phyloP scores from a whole-genome alignment of 140 eudicot genomes.

The Bidens hawaiensis region DNA sequence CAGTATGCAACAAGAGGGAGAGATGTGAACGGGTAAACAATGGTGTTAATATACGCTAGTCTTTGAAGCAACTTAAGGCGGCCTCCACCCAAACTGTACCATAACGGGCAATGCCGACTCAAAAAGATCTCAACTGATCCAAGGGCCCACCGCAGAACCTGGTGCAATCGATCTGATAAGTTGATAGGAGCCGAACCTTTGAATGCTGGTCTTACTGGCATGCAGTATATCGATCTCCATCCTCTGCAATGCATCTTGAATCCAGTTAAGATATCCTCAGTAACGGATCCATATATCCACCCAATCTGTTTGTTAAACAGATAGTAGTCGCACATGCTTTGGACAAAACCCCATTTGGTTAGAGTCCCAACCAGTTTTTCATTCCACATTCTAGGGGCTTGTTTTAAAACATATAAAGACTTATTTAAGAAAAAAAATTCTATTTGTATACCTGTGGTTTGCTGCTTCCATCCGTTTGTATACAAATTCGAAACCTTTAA shows the following conservation, averaged over 20 bases:
- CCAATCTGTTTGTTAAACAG: conserved; percentile 98
- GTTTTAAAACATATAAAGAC: too few relatives aligned
- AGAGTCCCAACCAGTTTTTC: too few relatives aligned
- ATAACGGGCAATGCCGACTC: conserved; percentile 94
- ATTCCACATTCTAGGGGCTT: too few relatives aligned
- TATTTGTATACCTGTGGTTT: too few relatives aligned
- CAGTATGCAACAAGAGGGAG: conserved; percentile 94
- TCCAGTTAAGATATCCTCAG: conserved; percentile 96
- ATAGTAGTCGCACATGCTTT: too few relatives aligned
- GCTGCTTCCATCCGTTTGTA: too few relatives aligned
- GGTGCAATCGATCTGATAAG: conserved; percentile 93
- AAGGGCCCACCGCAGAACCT: conserved; percentile 95
- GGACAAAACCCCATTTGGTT: too few relatives aligned
- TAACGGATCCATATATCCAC: conserved; percentile 98
- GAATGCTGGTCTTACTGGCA: conserved; percentile 94
- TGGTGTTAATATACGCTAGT: conserved; percentile 90
- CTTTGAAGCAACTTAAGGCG: conserved; percentile 96
- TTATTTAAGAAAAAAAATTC: too few relatives aligned
- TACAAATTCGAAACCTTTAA: too few relatives aligned
- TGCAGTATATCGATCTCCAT: conserved; percentile 97
- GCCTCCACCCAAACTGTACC: conserved; percentile 98
- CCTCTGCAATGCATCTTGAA: conserved; percentile 99
- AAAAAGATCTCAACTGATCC: conserved; percentile 96
- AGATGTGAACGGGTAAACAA: conserved; percentile 94
- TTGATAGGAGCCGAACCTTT: too few relatives aligned